phyloP scores from a whole-genome alignment of 1,139 yeast species.

The Magnusiomyces sp. region DNA sequence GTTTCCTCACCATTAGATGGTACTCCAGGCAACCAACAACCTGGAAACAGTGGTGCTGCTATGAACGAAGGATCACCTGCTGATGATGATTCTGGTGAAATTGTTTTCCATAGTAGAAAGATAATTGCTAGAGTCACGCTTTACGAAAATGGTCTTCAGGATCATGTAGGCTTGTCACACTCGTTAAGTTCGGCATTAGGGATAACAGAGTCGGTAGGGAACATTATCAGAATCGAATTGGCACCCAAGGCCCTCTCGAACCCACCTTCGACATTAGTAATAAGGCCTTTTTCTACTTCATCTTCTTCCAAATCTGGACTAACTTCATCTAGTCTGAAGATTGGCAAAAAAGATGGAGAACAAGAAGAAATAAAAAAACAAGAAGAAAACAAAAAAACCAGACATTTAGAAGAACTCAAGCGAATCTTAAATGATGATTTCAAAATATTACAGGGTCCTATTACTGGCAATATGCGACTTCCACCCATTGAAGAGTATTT shows the following conservation, averaged over 20 bases:
- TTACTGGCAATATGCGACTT: constrained; percentile 22
- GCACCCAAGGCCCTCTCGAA: constrained; percentile 37
- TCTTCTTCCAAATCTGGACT: constrained; percentile 32
- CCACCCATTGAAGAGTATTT: constrained; percentile 44
- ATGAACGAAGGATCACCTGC: constrained; percentile 16
- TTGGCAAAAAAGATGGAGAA: constrained; percentile 20
- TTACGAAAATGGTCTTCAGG: constrained; percentile 33
- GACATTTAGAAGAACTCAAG: constrained; percentile 18
- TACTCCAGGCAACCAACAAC: neutral
- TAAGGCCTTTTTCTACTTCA: constrained; percentile 51
- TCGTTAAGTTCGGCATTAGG: constrained; percentile 53
- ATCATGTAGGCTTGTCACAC: constrained; percentile 49
- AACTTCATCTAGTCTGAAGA: constrained; percentile 20
- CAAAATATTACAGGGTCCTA: constrained; percentile 19
- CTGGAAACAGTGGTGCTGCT: constrained; percentile 7
- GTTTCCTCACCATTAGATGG: neutral
- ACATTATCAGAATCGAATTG: constrained; percentile 46
- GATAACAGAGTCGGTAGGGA: constrained; percentile 42
- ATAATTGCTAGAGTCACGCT: constrained; percentile 47
- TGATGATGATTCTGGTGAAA: constrained; percentile 11
- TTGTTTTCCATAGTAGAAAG: constrained; percentile 31
- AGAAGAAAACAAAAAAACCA: constrained; percentile 16
- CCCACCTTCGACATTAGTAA: constrained; percentile 37
- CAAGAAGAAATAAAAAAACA: constrained; percentile 18
- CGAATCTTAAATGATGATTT: constrained; percentile 6